Evolutionary conservation across 441 rosid species (phyloP), one percentile per base, ranked within the genome.

Genomic region (Adansonia gregorii): DNA sequence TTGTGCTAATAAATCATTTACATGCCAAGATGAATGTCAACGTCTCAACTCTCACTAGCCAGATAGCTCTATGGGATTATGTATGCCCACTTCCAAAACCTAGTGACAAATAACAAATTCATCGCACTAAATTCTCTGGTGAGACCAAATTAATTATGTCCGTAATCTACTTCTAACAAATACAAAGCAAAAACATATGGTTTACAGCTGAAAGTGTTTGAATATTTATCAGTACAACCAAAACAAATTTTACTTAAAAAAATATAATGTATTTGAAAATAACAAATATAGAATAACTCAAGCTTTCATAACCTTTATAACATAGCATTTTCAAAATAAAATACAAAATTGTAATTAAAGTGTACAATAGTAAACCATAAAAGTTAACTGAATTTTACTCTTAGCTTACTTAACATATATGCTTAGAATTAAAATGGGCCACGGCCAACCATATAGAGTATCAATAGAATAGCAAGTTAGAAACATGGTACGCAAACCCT

Each of bases 1-100:
- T 49, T 49, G 46, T 27, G 60, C 59, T 69, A 69, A 51, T 27
- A 69, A 69, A 51, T 67, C 54, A 39, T 67, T 67, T 20, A 22
- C n/a, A 67, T 19, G 49, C 72, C 39, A 67, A 19, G 71, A 67
- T 67, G 22, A 2, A 60, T 60, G 41, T 54, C 15, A 54, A 15
- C 15, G 15, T 15, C 14, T 54, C 49, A 55, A 52, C 48, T 35
- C 49, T 54, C 49, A 31, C 49, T 72, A 27, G 20, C 61, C 27
- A n/a, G 39, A 61, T 2, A 49, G 60, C 61, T 54, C 9, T 35
- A 54, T 35, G 10, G n/a, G 24, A 35, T 35, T 19, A 55, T 72
- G 31, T 19, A 55, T 72, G 31, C 61, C 39, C 60, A 51, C 51
- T 51, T 51, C 35, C 46, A 67, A 10, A 46, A 46, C 27, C 72